These are phyloP conservation scores for Stevia rebaudiana DNA, from an alignment of 140 eudicot species.

Conservation along the genomic window DNA sequence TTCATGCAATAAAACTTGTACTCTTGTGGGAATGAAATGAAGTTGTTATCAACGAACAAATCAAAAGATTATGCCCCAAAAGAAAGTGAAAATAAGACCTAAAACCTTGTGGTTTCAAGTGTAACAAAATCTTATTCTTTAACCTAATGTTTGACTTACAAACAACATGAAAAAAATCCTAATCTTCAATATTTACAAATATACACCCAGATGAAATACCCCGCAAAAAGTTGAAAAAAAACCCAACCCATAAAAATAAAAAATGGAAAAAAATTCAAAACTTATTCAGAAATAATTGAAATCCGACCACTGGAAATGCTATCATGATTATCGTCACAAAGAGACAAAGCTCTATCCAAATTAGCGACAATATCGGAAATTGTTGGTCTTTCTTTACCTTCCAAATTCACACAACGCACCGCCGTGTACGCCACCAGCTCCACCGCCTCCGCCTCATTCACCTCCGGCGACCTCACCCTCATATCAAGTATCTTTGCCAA, in stretches of 20 bases:
- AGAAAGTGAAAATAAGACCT: conserved; percentile 9
- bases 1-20: conserved; percentile 11
- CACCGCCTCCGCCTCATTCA: conserved; percentile 80
- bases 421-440: conserved; percentile 95
- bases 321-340: conserved; percentile 73
- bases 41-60: background rate
- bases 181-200: conserved; percentile 32
- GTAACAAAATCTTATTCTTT: conserved; percentile 22
- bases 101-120: conserved; percentile 15
- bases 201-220: conserved; percentile 28
- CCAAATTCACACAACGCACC: conserved; percentile 73
- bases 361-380: conserved; percentile 83
- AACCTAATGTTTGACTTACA: conserved; percentile 19
- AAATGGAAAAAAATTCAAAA: conserved; percentile 12
- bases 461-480: conserved; percentile 61
- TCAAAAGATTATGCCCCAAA: background rate
- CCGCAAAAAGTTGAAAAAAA: conserved; percentile 10
- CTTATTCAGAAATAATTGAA: conserved; percentile 72
- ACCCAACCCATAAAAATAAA: conserved; percentile 12
- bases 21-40: conserved; percentile 8
- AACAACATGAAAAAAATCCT: conserved; percentile 18
- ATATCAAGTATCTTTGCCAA: conserved; percentile 55
- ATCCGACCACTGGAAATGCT: conserved; percentile 72
- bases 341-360: conserved; percentile 68
- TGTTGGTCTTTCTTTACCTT: conserved; percentile 86